These are phyloP conservation scores for Geotrichum aggregatum DNA, from an alignment of 1,139 yeast genomes.

Conservation along the genomic window DNA sequence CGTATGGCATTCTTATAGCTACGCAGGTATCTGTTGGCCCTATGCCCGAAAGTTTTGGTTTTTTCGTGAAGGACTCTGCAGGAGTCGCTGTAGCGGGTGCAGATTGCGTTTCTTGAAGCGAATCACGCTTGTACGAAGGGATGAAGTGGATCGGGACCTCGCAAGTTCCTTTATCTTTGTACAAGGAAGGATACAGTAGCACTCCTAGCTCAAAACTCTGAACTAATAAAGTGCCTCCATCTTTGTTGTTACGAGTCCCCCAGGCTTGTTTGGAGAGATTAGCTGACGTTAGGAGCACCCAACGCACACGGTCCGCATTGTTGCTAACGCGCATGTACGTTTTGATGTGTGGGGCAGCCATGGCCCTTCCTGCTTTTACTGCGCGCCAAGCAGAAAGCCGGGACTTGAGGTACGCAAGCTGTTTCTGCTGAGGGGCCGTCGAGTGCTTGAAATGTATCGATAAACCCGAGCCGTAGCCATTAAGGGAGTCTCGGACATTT, in stretches of 20 bases:
- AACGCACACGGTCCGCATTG: constrained; percentile 26
- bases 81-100: neutral
- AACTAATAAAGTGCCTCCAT: constrained; percentile 27
- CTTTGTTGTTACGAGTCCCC: constrained; percentile 31
- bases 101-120: neutral
- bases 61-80: neutral
- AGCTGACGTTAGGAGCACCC: constrained; percentile 38
- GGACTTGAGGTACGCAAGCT: constrained; percentile 29
- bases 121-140: constrained; percentile 26
- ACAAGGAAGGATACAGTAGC: constrained; percentile 27
- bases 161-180: constrained; percentile 4
- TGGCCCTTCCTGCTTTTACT: constrained; percentile 30
- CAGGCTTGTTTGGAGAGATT: constrained; percentile 39
- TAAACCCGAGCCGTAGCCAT: constrained; percentile 36
- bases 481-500: constrained; percentile 32
- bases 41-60: constrained; percentile 1
- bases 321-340: constrained; percentile 31
- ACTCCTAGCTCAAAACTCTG: constrained; percentile 39
- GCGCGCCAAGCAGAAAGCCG: constrained; percentile 33
- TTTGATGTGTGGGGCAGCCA: constrained; percentile 40
- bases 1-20: constrained; percentile 32
- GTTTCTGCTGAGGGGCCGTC: constrained; percentile 24
- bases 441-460: constrained; percentile 33
- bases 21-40: constrained; percentile 2
- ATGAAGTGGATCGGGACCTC: constrained; percentile 18